A percentile compares a stretch with the other conserved stretches of the same genome.
These are phyloP conservation scores for Kappamyces sp. DNA, from an alignment of 192 early-diverging fungal genomes.

Conservation along the genomic window DNA sequence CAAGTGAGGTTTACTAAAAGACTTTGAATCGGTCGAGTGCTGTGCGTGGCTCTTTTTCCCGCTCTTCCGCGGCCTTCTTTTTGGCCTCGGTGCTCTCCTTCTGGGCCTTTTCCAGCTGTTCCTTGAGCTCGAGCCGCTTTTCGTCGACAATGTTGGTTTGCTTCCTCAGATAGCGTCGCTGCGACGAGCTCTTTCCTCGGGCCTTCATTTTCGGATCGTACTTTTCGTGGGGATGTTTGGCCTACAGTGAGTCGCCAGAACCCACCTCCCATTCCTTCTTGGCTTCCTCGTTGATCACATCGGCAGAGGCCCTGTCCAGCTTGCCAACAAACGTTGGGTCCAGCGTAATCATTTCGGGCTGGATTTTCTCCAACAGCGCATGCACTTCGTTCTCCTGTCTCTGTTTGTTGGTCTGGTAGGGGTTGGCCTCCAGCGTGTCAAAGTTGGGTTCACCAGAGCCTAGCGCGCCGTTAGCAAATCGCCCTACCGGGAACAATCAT, in stretches of 20 bases:
- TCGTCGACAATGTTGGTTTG: conserved; percentile 79
- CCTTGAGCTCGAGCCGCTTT: conserved; percentile 51
- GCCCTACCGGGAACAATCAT: conserved; percentile 73
- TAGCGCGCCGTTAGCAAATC: conserved; percentile 8
- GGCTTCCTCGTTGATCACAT: conserved; percentile 53
- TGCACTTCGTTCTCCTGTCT: conserved; percentile 85
- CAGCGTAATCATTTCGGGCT: conserved; percentile 87
- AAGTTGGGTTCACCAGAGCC: conserved; percentile 96
- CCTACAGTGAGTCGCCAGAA: conserved; percentile 20
- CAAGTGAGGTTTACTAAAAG: neutral
- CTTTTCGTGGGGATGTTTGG: conserved; percentile 42
- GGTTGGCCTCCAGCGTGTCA: conserved; percentile 87
- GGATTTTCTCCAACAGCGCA: conserved; percentile 83
- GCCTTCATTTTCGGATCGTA: conserved; percentile 52
- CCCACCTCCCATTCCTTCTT: conserved; percentile 52
- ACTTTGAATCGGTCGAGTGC: conserved; percentile 60
- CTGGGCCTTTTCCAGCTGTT: conserved; percentile 50
- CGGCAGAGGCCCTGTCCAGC: conserved; percentile 61
- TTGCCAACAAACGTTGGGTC: conserved; percentile 77
- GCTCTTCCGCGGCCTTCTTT: conserved; percentile 38
- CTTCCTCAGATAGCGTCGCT: conserved; percentile 70
- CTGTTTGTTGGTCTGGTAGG: conserved; percentile 84
- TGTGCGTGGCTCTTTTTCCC: conserved; percentile 45
- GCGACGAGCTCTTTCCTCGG: conserved; percentile 70
- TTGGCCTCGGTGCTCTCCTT: conserved; percentile 41